Conservation (phyloP, 345 rosid genomes). For the Isatis tinctoria region DNA sequence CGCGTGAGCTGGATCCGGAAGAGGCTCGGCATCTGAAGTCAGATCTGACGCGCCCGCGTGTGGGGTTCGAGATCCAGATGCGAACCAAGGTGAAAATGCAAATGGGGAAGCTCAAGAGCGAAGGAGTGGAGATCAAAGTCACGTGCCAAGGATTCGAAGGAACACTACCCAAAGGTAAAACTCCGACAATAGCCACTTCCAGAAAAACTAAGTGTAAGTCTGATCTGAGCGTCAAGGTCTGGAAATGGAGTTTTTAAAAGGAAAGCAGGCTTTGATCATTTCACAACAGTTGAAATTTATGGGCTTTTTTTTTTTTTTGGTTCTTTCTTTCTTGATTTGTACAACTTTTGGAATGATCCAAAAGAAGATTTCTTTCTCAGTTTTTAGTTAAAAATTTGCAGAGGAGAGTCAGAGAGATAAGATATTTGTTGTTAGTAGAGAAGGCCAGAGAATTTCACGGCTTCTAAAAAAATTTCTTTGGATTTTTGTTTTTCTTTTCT, state of each 20-base stretch:
- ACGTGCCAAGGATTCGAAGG: constrained; percentile 70
- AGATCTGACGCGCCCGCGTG: constrained; percentile 65
- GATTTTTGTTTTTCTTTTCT: not conserved
- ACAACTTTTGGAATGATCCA: constrained; percentile 27
- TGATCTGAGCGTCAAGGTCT: constrained; percentile 83
- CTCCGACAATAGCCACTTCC: constrained; percentile 52
- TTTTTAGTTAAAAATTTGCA: constrained; percentile 19
- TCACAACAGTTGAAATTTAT: not conserved
- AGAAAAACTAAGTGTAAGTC: constrained; percentile 62
- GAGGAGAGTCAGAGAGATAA: constrained; percentile 27
- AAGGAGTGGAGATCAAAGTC: constrained; percentile 76
- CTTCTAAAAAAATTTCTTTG: constrained; percentile 12
- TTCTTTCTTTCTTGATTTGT: constrained; percentile 25
- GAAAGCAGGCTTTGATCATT: not conserved
- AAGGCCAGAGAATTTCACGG: constrained; percentile 14
- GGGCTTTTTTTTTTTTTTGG: not conserved
- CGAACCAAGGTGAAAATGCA: constrained; percentile 63
- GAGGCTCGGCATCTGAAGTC: constrained; percentile 52
- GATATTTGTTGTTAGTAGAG: constrained; percentile 22
- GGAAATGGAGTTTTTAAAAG: constrained; percentile 57
- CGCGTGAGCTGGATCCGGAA: constrained; percentile 67
- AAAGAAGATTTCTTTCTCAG: constrained; percentile 28
- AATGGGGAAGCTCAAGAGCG: constrained; percentile 52
- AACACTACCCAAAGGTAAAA: constrained; percentile 61
- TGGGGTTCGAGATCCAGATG: constrained; percentile 51